Evolutionary conservation across 2,329 filamentous ascomycete species (phyloP), one percentile per base, ranked within the genome.

Genomic region (Sporothrix pallida): DNA sequence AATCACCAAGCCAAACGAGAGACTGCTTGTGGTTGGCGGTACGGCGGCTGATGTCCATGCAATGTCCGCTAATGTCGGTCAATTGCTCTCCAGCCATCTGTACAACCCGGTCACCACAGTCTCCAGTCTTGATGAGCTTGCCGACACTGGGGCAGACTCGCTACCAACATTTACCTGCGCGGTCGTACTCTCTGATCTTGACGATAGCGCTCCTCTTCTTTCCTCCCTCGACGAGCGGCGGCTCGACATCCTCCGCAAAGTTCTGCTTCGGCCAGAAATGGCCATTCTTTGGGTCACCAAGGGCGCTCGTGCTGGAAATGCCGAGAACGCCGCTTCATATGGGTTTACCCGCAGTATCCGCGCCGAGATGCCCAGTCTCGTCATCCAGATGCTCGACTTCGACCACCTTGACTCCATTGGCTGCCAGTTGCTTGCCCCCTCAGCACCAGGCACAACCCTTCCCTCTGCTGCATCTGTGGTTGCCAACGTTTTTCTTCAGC

Each of bases 181-280:
- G 4, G 78, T 85, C 15, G 20, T 84, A 2, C 75, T 85, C 2
- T 75, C 77, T 26, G 83, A 84, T 63, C 76, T 85, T 1, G 81
- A 83, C 26, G 48, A 44, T 5, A 73, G 79, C 13, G 9, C 4
- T 23, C 78, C 82, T 0, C 17, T 84, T 15, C 77, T 83, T 63
- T 73, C 79, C 0, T 79, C 72, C 9, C 81, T 84, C 80, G 83
- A 80, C 0, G 77, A 79, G 5, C 52, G 73, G 0, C 75, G 77
- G 0, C 78, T 85, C n/a, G 74, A 78, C 2, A 72, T 50, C 0
- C 72, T 82, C 0, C 71, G 71, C 2, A 76, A 74, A 44, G 71
- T 76, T 0, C 74, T 82, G 0, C 73, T 81, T 26, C 74, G 75
- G 6, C 80, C 81, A 0, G 74, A 78, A 12, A 80, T 80, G 77